Conservation (phyloP, 208 protist species). For the Wallacemonas collosoma region DNA sequence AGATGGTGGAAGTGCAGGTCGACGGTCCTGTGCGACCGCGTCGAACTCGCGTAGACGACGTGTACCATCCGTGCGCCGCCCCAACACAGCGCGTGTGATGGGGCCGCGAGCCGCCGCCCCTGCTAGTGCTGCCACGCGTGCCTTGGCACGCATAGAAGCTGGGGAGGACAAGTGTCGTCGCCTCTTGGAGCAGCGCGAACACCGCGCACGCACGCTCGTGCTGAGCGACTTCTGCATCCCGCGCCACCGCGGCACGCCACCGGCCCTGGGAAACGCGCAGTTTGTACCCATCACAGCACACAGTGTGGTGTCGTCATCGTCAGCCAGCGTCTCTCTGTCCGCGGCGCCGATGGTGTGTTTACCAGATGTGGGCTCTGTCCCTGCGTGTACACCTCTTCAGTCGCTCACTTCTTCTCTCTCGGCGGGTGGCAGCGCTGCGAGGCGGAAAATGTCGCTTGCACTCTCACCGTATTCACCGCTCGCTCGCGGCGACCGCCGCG, state of each 20-base stretch:
- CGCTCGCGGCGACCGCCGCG: no score
- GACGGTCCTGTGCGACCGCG: no score
- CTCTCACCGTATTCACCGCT: not conserved
- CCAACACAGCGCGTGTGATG: no score
- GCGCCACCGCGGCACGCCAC: not conserved
- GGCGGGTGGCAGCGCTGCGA: not conserved
- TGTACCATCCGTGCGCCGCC: no score
- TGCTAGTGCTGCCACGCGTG: no score
- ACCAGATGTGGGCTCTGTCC: not conserved
- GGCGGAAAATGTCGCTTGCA: not conserved
- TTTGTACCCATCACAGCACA: not conserved
- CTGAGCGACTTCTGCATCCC: not conserved
- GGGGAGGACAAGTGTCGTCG: not conserved
- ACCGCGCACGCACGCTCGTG: not conserved
- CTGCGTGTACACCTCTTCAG: no score
- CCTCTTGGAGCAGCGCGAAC: constrained; percentile 1
- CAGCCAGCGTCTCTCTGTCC: not conserved
- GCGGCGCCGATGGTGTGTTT: not conserved
- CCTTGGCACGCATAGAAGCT: not conserved
- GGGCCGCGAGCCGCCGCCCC: no score
- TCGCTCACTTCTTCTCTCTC: no score
- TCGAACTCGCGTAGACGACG: no score
- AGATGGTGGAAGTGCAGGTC: no score
- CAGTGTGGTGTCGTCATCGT: not conserved
- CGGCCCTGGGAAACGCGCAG: not conserved